These are phyloP conservation scores for Crithidia brevicula DNA, from an alignment of 208 protist species.

Conservation along the genomic window DNA sequence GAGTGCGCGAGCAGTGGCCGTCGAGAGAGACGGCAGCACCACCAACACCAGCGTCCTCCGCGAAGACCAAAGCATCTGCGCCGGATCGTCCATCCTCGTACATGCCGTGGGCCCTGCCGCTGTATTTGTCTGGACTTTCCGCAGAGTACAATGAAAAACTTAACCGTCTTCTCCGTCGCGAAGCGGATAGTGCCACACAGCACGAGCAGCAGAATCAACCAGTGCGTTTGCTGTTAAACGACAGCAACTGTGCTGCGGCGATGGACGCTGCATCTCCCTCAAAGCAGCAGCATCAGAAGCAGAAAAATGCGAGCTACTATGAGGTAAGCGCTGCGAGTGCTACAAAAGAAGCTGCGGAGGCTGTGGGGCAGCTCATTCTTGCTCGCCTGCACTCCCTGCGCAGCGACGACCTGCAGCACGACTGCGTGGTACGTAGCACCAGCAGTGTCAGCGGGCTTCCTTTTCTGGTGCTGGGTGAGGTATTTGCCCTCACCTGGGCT, in stretches of 20 bases:
- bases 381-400: slow-evolving; percentile 24
- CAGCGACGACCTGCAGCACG: slow-evolving; percentile 28
- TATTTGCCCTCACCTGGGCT: slow-evolving; percentile 58
- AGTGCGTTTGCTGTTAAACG: slow-evolving; percentile 16
- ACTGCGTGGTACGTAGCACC: slow-evolving; percentile 9
- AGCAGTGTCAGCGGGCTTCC: slow-evolving; percentile 30
- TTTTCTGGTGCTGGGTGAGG: slow-evolving; percentile 42
- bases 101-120: slow-evolving; percentile 28
- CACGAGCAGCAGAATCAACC: slow-evolving; percentile 27
- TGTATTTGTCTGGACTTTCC: slow-evolving; percentile 29
- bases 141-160: slow-evolving; percentile 32
- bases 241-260: not conserved
- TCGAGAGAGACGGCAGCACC: not conserved
- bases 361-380: slow-evolving; percentile 43
- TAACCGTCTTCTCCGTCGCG: slow-evolving; percentile 32
- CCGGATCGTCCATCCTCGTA: not conserved
- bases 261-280: not conserved
- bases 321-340: slow-evolving; percentile 21
- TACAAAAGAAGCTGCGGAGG: slow-evolving; percentile 37
- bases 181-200: slow-evolving; percentile 13
- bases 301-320: slow-evolving; percentile 13
- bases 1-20: not conserved
- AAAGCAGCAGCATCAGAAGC: slow-evolving; percentile 12
- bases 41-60: not conserved
- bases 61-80: too few species aligned